A percentile compares a stretch with the other conserved stretches of the same genome.
phyloP scores from a whole-genome alignment of 306 rosid species.

The Morella rubra region DNA sequence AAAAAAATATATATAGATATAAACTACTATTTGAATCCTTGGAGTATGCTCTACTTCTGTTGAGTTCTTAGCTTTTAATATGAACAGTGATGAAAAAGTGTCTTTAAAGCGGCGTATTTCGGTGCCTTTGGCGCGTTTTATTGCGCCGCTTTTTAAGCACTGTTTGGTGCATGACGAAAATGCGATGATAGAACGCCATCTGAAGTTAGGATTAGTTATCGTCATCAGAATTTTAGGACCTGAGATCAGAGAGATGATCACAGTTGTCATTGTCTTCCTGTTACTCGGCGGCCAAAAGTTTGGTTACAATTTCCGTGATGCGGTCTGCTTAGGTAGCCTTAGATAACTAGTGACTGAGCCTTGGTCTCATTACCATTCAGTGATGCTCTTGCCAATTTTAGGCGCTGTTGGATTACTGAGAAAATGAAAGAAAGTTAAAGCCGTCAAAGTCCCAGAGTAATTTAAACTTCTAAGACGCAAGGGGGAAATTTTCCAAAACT shows the following conservation, averaged over 20 bases:
- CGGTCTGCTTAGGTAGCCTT: neutral
- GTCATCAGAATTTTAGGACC: neutral
- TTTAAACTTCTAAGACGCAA: neutral
- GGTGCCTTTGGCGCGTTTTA: neutral
- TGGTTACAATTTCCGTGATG: neutral
- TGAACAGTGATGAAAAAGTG: neutral
- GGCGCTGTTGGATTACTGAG: neutral
- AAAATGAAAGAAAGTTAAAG: slow-evolving; percentile 1
- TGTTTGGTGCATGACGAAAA: slow-evolving; percentile 11
- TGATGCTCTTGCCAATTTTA: neutral
- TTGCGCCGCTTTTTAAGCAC: neutral
- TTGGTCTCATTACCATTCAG: neutral
- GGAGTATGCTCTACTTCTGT: neutral
- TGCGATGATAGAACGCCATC: slow-evolving; percentile 11
- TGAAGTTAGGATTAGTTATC: neutral
- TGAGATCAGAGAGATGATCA: neutral
- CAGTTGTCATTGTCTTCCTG: neutral
- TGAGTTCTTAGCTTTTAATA: neutral
- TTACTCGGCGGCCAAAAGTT: neutral
- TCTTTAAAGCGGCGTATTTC: too few relatives aligned
- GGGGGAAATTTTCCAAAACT: neutral
- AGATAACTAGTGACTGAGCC: neutral
- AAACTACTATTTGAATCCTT: neutral
- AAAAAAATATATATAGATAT: neutral
- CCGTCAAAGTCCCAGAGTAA: neutral